These are phyloP conservation scores for Teunomyces panamensis DNA, from an alignment of 805 yeast species.

Conservation along the genomic window DNA sequence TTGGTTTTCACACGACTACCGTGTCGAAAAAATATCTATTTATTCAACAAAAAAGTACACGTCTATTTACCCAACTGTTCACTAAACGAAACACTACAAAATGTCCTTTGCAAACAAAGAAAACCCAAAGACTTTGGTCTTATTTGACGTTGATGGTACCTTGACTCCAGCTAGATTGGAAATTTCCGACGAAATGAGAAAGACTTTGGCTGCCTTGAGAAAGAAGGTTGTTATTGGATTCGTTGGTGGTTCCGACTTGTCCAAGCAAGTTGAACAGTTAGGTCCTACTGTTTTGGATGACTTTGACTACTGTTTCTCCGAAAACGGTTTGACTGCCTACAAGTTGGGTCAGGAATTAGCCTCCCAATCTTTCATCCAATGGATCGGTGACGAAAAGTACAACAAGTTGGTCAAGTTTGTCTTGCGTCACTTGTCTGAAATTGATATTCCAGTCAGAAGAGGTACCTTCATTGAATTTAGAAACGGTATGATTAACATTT, in stretches of 20 bases:
- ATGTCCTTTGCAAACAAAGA: conserved; percentile 72
- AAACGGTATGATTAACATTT: conserved; percentile 98
- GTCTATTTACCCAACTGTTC: background rate
- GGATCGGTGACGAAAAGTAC: conserved; percentile 96
- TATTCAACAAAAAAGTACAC: conserved; percentile 1
- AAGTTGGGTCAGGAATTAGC: conserved; percentile 84
- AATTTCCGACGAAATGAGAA: conserved; percentile 74
- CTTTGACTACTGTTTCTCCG: conserved; percentile 95
- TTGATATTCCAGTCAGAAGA: conserved; percentile 94
- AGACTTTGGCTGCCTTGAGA: conserved; percentile 70
- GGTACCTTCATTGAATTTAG: conserved; percentile 99
- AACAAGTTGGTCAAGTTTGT: conserved; percentile 83
- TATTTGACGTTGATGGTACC: conserved; percentile 98
- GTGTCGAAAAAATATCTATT: background rate
- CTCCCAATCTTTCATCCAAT: conserved; percentile 87
- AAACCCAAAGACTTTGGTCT: conserved; percentile 81
- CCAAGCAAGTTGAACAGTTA: conserved; percentile 94
- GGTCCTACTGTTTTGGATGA: conserved; percentile 73
- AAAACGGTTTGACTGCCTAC: conserved; percentile 98
- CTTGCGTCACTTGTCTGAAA: conserved; percentile 75
- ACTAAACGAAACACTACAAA: conserved; percentile 1
- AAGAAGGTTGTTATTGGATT: conserved; percentile 93
- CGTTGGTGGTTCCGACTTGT: conserved; percentile 95
- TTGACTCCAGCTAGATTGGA: conserved; percentile 93
- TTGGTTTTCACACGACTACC: background rate